Evolutionary conservation across 257 asterid species (phyloP).

Genomic region (Solanum rostratum): DNA sequence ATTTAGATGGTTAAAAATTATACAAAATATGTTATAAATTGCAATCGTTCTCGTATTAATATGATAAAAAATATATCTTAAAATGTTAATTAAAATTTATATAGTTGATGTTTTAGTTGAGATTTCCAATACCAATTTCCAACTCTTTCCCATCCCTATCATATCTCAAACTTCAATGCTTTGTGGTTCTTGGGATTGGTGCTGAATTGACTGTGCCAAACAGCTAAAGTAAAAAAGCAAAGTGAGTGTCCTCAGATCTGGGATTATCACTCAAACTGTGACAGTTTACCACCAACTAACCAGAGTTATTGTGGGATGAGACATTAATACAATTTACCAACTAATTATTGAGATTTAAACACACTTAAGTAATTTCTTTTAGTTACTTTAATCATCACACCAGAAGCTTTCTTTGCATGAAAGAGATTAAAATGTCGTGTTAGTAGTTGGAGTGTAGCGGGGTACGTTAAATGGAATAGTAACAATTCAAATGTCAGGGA

Average conservation of each 20-base stretch:
- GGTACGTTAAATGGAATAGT: too few relatives aligned
- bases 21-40: too few relatives aligned
- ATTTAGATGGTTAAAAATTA: too few relatives aligned
- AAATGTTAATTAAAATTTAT: too few relatives aligned
- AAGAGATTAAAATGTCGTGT: too few relatives aligned
- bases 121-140: not conserved
- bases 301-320: not conserved
- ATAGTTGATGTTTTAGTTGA: too few relatives aligned
- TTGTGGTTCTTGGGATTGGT: conserved; percentile 24
- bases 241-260: conserved; percentile 15
- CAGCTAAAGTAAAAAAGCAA: not conserved
- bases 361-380: not conserved
- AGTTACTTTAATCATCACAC: not conserved
- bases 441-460: too few relatives aligned
- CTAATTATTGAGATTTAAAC: not conserved
- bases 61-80: too few relatives aligned
- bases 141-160: not conserved
- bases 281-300: not conserved
- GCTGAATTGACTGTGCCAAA: not conserved
- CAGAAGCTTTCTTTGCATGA: not conserved
- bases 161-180: conserved; percentile 4
- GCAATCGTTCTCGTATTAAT: too few relatives aligned
- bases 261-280: conserved; percentile 11
- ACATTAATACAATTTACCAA: not conserved
- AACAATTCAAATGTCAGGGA: too few relatives aligned